These are phyloP conservation scores for Rhizophlyctis rosea DNA, from an alignment of 192 early-diverging fungal species.

Conservation along the genomic window DNA sequence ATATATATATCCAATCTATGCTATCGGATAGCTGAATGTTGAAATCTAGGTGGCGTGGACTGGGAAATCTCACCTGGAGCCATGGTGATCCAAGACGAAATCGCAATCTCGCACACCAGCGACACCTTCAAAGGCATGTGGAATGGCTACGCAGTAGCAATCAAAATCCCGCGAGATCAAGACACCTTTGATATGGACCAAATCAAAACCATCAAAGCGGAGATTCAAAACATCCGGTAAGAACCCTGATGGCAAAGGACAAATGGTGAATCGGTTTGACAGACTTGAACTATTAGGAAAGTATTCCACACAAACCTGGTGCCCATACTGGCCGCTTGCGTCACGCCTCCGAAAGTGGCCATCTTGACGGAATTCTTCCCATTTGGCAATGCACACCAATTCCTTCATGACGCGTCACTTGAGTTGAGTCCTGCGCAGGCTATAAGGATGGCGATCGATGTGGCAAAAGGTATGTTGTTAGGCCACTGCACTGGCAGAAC, in stretches of 20 bases:
- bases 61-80: slow-evolving; percentile 38
- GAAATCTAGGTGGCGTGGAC: slow-evolving; percentile 21
- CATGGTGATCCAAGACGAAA: slow-evolving; percentile 21
- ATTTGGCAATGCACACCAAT: slow-evolving; percentile 21
- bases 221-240: slow-evolving; percentile 8
- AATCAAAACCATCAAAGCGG: slow-evolving; percentile 1
- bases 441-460: slow-evolving; percentile 31
- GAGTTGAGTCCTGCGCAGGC: slow-evolving; percentile 28
- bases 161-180: slow-evolving; percentile 34
- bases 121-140: slow-evolving; percentile 16
- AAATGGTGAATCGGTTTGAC: too few species aligned
- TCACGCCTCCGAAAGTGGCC: slow-evolving; percentile 35
- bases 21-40: too few species aligned
- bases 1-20: too few species aligned
- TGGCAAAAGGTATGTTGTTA: slow-evolving; percentile 21
- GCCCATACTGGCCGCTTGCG: slow-evolving; percentile 34
- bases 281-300: too few species aligned
- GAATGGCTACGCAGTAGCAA: slow-evolving; percentile 30
- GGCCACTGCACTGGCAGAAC: background rate
- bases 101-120: background rate
- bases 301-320: slow-evolving; percentile 32
- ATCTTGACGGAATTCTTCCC: slow-evolving; percentile 34
- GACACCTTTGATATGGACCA: slow-evolving; percentile 9
- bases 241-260: background rate
- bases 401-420: slow-evolving; percentile 37